phyloP scores from a whole-genome alignment of 768 basidiomycete species.

The Russula ochroleuca region DNA sequence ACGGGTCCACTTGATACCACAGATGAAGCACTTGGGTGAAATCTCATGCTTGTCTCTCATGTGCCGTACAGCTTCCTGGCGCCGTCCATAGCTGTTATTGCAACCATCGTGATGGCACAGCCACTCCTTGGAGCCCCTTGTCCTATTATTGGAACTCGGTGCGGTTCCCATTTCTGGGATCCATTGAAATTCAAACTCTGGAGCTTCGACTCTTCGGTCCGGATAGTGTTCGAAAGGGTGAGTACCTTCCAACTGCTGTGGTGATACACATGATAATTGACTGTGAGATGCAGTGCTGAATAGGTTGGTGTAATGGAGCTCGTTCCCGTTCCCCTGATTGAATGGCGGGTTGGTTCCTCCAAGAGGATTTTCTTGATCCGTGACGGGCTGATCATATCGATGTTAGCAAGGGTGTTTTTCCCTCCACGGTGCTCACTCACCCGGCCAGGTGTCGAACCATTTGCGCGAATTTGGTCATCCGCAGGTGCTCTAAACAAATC shows the following conservation, averaged over 20 bases:
- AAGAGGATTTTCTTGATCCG: not conserved
- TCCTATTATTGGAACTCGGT: not conserved
- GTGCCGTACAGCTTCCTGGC: slow-evolving; percentile 1
- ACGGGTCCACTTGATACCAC: slow-evolving; percentile 1
- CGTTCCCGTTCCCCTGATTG: not conserved
- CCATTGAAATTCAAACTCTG: not conserved
- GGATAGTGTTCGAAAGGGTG: not conserved
- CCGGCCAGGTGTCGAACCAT: not conserved
- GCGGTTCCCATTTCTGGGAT: not conserved
- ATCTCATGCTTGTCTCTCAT: not conserved
- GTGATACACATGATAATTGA: not conserved
- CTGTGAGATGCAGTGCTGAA: no score
- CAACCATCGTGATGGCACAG: not conserved
- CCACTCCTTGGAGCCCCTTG: not conserved
- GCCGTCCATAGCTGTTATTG: slow-evolving; percentile 1
- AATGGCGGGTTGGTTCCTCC: not conserved
- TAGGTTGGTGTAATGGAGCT: not conserved
- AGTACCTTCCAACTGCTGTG: not conserved
- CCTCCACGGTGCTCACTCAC: not conserved
- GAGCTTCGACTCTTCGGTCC: not conserved
- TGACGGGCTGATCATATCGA: not conserved
- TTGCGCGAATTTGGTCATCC: not conserved
- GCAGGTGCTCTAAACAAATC: not conserved
- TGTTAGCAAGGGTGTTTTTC: not conserved
- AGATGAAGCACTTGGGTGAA: slow-evolving; percentile 2